phyloP scores from a whole-genome alignment of 192 early-diverging fungal genomes.

The Coemansia sp. region DNA sequence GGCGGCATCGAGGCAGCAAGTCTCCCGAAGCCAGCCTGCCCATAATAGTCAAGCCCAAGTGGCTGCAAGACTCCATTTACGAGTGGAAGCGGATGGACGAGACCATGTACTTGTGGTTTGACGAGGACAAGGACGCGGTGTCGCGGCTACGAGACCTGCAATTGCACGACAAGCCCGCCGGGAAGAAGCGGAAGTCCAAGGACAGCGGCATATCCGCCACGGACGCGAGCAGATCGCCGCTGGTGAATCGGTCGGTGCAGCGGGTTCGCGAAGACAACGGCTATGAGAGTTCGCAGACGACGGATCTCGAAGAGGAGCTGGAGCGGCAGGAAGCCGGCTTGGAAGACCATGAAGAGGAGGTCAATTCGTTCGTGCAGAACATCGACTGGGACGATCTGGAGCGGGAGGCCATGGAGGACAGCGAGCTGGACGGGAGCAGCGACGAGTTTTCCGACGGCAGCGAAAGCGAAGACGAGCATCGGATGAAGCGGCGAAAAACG shows the following conservation, averaged over 20 bases:
- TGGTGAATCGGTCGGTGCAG: background rate
- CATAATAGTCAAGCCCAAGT: constrained; percentile 35
- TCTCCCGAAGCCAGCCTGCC: constrained; percentile 60
- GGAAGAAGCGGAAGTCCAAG: constrained; percentile 15
- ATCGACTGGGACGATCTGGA: constrained; percentile 59
- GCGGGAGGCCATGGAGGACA: constrained; percentile 51
- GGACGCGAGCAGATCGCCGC: background rate
- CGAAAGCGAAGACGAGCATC: constrained; percentile 23
- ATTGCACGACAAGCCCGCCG: background rate
- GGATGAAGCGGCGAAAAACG: constrained; percentile 28
- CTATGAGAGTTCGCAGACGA: constrained; percentile 51
- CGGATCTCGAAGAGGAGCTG: constrained; percentile 49
- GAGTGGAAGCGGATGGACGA: constrained; percentile 75
- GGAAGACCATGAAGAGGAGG: constrained; percentile 52
- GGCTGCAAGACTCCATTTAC: constrained; percentile 71
- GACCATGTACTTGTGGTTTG: constrained; percentile 55
- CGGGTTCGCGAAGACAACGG: constrained; percentile 31
- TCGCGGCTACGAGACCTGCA: background rate
- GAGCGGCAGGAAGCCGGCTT: constrained; percentile 52
- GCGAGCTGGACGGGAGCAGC: constrained; percentile 48
- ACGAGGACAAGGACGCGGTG: constrained; percentile 27
- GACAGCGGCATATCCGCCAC: constrained; percentile 3
- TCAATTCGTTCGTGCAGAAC: constrained; percentile 57
- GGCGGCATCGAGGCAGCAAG: constrained; percentile 39
- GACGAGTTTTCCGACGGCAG: constrained; percentile 24